Base-by-base conservation (phyloP, 257 asterid genomes). In the Fraxinus anomala region DNA sequence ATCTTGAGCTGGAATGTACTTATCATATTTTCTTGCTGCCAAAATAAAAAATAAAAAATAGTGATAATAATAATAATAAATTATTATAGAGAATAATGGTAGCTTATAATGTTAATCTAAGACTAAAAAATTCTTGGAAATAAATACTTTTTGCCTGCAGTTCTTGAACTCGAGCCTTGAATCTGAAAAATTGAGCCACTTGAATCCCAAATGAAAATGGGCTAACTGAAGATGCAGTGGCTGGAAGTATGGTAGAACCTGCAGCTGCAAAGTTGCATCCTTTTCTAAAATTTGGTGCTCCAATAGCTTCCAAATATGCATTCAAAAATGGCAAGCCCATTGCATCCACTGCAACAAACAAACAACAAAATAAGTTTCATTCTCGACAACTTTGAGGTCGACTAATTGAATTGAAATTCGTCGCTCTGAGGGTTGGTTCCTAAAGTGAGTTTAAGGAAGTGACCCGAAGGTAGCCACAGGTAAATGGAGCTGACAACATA, bases 231-330 rank as follows among this genome's bases (percentile, higher is more conserved):
- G 85, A 76, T 24, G 94, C 89, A 14, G 91, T 85, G 1, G 89
- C 89, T 5, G 96, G 92, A 61, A 86, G 92, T 70, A 89, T 73
- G n/a, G 94, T 89, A 4, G 96, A 89, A 31, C 88, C 99, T 5
- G 98, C 97, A 14, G 89, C 92, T 13, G 99, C 99, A 78, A 93
- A 96, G 83, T 93, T 94, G 82, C 97, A 92, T 8, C 99, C 99
- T 72, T 77, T 85, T 84, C 73, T 88, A 73, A 92, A 96, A 79
- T 70, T 87, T 10, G 99, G 99, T 0, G 89, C 84, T 0, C 87
- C 98, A 8, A 93, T 56, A 3, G 99, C 86, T 24, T 96, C 98
- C 89, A 96, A 83, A 72, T 93, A 93, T 26, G 96, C 80, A 78
- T 93, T 93, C 84, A 96, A 79, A 82, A 89, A 91, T 10, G 97